A percentile compares a stretch with the other conserved stretches of the same genome.
These are phyloP conservation scores for Lasiodiplodia theobromae DNA, from an alignment of 2,329 filamentous ascomycete genomes.

Conservation along the genomic window DNA sequence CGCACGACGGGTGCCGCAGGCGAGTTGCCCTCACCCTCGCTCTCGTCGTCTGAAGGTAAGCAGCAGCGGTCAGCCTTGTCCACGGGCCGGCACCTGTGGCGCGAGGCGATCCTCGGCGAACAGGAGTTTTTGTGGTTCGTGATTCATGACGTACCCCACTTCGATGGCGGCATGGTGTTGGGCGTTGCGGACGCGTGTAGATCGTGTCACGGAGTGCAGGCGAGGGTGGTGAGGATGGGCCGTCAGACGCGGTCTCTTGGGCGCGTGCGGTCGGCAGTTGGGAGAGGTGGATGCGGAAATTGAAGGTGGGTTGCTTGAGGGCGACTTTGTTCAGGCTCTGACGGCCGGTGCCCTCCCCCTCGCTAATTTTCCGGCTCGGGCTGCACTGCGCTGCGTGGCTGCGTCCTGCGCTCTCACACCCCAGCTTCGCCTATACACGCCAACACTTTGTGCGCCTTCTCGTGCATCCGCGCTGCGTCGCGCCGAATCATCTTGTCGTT, in stretches of 20 bases:
- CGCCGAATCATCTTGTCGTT: conserved; percentile 3
- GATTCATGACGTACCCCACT: conserved; percentile 51
- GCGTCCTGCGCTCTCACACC: background rate
- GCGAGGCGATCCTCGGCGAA: background rate
- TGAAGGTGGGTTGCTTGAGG: conserved; percentile 23
- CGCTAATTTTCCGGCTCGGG: conserved; percentile 29
- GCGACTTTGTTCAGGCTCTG: conserved; percentile 21
- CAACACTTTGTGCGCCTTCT: background rate
- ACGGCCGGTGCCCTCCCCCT: conserved; percentile 10
- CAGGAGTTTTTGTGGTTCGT: conserved; percentile 32
- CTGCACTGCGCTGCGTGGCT: conserved; percentile 3
- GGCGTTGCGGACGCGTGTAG: conserved; percentile 9
- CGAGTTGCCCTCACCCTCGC: conserved; percentile 65
- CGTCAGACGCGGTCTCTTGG: conserved; percentile 12
- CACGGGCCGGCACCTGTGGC: background rate
- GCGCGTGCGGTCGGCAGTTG: conserved; percentile 18
- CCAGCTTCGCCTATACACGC: background rate
- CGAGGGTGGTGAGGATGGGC: conserved; percentile 6
- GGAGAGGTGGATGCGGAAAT: conserved; percentile 28
- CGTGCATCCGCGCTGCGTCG: background rate
- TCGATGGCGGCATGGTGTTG: conserved; percentile 46
- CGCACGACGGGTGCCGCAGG: conserved; percentile 55
- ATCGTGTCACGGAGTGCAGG: conserved; percentile 17
- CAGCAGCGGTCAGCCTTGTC: conserved; percentile 32
- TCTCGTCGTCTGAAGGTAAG: conserved; percentile 48